Evolutionary conservation across 2,329 filamentous ascomycete species (phyloP).

Genomic region (Pestalotiopsis sp.): DNA sequence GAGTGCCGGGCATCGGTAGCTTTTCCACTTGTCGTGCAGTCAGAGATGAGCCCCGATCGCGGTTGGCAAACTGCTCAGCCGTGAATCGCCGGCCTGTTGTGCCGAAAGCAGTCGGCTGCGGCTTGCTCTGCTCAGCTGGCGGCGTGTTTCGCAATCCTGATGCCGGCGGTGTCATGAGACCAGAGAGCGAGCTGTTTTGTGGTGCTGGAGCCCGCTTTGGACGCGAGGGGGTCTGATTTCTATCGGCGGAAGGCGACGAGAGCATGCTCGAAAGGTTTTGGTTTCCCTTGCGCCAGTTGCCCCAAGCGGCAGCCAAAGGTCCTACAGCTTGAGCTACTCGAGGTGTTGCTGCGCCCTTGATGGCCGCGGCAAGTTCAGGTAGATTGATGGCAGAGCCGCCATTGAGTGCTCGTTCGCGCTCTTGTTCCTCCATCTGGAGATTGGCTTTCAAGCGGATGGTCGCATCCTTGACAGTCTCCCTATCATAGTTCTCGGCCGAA

Average conservation of each 20-base stretch:
- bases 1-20: constrained; percentile 41
- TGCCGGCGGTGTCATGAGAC: constrained; percentile 86
- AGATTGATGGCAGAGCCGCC: constrained; percentile 68
- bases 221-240: constrained; percentile 58
- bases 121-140: constrained; percentile 39
- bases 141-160: constrained; percentile 70
- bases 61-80: constrained; percentile 49
- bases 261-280: constrained; percentile 54
- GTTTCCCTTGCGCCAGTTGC: constrained; percentile 82
- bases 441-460: constrained; percentile 93
- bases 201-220: constrained; percentile 49
- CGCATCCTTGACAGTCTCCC: constrained; percentile 80
- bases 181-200: constrained; percentile 67
- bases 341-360: constrained; percentile 77
- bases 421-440: constrained; percentile 96
- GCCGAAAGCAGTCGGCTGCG: constrained; percentile 63
- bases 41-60: constrained; percentile 33
- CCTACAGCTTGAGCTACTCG: constrained; percentile 83
- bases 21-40: constrained; percentile 42
- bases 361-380: constrained; percentile 76
- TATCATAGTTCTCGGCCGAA: constrained; percentile 74
- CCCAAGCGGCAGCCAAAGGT: constrained; percentile 85
- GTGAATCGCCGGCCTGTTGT: constrained; percentile 62
- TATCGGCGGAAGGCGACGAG: constrained; percentile 43
- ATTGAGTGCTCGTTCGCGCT: constrained; percentile 82